phyloP scores from a whole-genome alignment of 495 filamentous ascomycete genomes.

The Aspergillus heteromorphus region DNA sequence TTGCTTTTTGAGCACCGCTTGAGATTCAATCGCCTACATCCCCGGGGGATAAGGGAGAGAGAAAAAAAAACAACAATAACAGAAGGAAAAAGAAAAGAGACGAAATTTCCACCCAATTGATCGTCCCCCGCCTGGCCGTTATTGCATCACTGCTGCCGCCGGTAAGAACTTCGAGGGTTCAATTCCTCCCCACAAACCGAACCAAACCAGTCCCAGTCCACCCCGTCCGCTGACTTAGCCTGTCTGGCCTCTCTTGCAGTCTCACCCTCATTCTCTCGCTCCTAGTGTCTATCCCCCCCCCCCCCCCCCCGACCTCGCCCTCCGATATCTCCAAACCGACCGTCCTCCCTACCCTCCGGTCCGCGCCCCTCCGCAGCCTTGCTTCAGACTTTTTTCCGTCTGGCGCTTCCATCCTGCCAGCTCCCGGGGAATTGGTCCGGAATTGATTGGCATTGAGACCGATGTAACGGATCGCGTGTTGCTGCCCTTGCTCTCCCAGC shows the following conservation, averaged over 20 bases:
- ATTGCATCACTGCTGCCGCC: neutral
- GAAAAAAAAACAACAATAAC: neutral
- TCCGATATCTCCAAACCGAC: slow-evolving; percentile 11
- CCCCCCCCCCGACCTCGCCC: neutral
- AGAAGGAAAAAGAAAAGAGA: neutral
- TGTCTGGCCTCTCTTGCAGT: neutral
- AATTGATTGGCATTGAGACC: slow-evolving; percentile 23
- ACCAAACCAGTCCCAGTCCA: too few species aligned
- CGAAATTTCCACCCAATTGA: neutral
- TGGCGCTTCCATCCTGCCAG: slow-evolving; percentile 7
- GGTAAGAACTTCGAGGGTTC: neutral
- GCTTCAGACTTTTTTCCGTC: slow-evolving; percentile 3
- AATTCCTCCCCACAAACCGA: slow-evolving; percentile 11
- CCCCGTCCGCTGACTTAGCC: neutral
- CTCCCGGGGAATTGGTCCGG: slow-evolving; percentile 12
- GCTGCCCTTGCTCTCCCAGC: slow-evolving; percentile 25
- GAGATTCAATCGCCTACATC: neutral
- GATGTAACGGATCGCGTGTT: slow-evolving; percentile 36
- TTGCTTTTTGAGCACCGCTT: neutral
- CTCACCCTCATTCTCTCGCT: neutral
- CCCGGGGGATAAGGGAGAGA: neutral
- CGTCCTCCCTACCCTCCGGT: slow-evolving; percentile 5
- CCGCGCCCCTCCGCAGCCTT: slow-evolving; percentile 5
- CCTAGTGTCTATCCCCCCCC: neutral
- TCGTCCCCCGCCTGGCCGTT: neutral